phyloP scores from a whole-genome alignment of 495 filamentous ascomycete species.

The Podospora comata region DNA sequence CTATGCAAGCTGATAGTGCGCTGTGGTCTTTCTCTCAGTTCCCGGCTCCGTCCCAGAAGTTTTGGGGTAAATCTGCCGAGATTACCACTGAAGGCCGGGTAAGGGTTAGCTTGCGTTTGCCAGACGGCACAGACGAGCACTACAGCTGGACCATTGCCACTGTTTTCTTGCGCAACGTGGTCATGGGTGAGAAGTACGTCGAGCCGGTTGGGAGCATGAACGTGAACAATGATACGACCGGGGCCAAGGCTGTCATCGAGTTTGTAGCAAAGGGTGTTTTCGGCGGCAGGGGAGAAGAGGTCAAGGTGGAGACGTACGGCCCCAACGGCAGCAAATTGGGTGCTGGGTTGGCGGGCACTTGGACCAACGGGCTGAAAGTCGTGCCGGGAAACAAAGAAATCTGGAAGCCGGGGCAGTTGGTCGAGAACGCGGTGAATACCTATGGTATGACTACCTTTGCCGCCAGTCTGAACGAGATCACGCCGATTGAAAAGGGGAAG shows the following conservation, averaged over 20 bases:
- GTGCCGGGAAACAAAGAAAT: slow-evolving; percentile 63
- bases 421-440: slow-evolving; percentile 67
- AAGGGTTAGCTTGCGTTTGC: slow-evolving; percentile 59
- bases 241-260: slow-evolving; percentile 72
- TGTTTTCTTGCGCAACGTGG: slow-evolving; percentile 89
- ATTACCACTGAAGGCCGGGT: slow-evolving; percentile 86
- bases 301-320: slow-evolving; percentile 68
- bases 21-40: slow-evolving; percentile 83
- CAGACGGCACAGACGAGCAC: slow-evolving; percentile 66
- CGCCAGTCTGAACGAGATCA: slow-evolving; percentile 83
- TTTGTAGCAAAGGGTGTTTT: slow-evolving; percentile 97
- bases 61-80: slow-evolving; percentile 97
- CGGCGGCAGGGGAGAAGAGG: slow-evolving; percentile 88
- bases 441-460: slow-evolving; percentile 90
- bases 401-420: slow-evolving; percentile 74
- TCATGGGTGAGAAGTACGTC: slow-evolving; percentile 96
- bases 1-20: slow-evolving; percentile 83
- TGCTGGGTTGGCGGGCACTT: slow-evolving; percentile 70
- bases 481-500: slow-evolving; percentile 65
- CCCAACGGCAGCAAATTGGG: slow-evolving; percentile 58
- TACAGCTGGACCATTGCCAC: slow-evolving; percentile 85
- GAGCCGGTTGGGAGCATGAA: slow-evolving; percentile 89
- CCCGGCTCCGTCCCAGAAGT: slow-evolving; percentile 87
- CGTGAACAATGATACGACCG: slow-evolving; percentile 74
- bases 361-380: slow-evolving; percentile 69